Evolutionary conservation across 495 filamentous ascomycete species (phyloP), one percentile per base, ranked within the genome.

Genomic region (Penicillium riverlandense): DNA sequence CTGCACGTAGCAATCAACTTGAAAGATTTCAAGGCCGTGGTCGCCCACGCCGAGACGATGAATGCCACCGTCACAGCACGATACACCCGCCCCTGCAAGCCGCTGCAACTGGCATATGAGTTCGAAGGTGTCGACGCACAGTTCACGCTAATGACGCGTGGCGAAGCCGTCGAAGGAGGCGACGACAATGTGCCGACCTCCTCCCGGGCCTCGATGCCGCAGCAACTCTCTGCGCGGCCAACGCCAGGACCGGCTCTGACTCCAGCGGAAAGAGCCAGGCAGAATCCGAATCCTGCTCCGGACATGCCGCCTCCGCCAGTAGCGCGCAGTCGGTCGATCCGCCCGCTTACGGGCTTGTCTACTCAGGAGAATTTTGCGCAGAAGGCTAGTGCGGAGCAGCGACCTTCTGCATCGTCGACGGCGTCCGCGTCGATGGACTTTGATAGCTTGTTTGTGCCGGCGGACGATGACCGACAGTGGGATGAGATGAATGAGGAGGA

Each of bases 61-160:
- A 82, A 82, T 46, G 78, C 79, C 2, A 75, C 75, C 28, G 69
- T 97, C 8, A 78, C 78, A 27, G 85, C 88, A n/a, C 70, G 67
- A 37, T 97, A 92, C 55, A 94, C 88, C 7, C 72, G 76, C 14
- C 88, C 94, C 1, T 82, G 80, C 32, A 80, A 80, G 27, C 92
- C 92, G 2, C 76, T 98, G 60, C 90, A 95, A 58, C 66, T 96
- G 8, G 79, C 72, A 29, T 97, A 97, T 58, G 71, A 71, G 7
- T 65, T 75, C 29, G 80, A 86, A 39, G 92, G 90, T 11, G 71
- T 96, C 42, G 65, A 77, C 37, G 86, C 84, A 47, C 87, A 96
- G 43, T 96, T 94, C 56, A 91, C 91, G 11, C 63, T 98, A 36
- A 96, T 96, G 90, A 98, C 92, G 8, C 79, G 85, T 29, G 88